Evolutionary conservation across 306 rosid genomes (phyloP).

Genomic region (Castanopsis chinensis): DNA sequence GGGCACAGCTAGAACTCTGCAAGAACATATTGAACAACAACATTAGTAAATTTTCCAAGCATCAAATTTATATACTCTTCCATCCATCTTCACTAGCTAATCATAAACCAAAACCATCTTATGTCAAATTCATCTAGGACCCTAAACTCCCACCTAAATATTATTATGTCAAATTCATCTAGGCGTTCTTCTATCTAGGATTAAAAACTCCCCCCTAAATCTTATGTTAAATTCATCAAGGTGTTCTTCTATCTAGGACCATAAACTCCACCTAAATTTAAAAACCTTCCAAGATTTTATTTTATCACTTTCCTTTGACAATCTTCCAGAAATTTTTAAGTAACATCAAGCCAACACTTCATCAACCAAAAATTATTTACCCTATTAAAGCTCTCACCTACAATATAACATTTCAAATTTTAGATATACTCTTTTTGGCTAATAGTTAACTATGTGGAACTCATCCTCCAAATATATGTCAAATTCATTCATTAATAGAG

Average conservation of each 20-base stretch:
- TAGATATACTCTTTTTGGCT: neutral
- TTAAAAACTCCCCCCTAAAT: neutral
- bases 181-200: too few species aligned
- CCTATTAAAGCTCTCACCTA: neutral
- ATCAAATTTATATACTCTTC: too few species aligned
- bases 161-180: neutral
- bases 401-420: neutral
- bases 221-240: neutral
- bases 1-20: conserved; percentile 41
- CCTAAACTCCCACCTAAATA: neutral
- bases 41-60: neutral
- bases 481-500: neutral
- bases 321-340: neutral
- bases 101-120: neutral
- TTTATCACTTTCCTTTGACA: neutral
- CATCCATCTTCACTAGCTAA: neutral
- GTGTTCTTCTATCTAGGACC: too few species aligned
- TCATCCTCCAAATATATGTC: neutral
- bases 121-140: neutral
- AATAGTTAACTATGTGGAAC: neutral
- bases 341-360: neutral
- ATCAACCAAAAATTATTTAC: neutral
- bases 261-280: neutral
- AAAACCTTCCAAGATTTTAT: neutral
- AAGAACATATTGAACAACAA: neutral